phyloP scores from a whole-genome alignment of 2,329 filamentous ascomycete genomes.

The Pestalotiopsis fici region DNA sequence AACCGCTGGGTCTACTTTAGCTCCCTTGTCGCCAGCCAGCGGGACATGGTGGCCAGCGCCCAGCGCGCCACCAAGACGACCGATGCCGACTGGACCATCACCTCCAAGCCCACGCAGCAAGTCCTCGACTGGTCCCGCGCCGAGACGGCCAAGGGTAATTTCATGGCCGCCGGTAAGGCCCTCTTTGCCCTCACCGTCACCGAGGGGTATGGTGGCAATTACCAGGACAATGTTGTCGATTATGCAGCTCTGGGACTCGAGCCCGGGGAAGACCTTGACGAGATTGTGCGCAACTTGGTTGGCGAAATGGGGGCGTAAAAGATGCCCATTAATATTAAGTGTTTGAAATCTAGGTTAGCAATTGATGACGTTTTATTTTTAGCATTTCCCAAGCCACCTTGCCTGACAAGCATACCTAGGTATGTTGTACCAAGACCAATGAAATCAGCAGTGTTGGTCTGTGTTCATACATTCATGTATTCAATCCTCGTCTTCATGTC shows the following conservation, averaged over 20 bases:
- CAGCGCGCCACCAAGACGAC: conserved; percentile 30
- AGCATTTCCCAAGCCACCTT: too few species aligned
- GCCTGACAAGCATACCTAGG: too few species aligned
- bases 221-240: conserved; percentile 28
- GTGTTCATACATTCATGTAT: neutral
- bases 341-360: too few species aligned
- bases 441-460: neutral
- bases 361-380: too few species aligned
- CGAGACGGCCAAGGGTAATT: conserved; percentile 15
- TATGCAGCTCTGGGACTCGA: conserved; percentile 24
- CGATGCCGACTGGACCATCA: conserved; percentile 28
- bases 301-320: neutral
- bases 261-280: conserved; percentile 8
- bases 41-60: conserved; percentile 33
- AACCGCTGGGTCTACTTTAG: conserved; percentile 34
- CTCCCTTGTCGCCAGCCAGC: conserved; percentile 34
- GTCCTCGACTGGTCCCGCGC: conserved; percentile 13
- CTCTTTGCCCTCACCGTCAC: conserved; percentile 29
- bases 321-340: neutral
- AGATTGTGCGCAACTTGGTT: neutral
- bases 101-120: conserved; percentile 19
- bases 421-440: too few species aligned
- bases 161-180: conserved; percentile 13
- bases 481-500: neutral
- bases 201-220: conserved; percentile 32